phyloP scores from a whole-genome alignment of 768 basidiomycete genomes.

The Chalciporus piperatus region DNA sequence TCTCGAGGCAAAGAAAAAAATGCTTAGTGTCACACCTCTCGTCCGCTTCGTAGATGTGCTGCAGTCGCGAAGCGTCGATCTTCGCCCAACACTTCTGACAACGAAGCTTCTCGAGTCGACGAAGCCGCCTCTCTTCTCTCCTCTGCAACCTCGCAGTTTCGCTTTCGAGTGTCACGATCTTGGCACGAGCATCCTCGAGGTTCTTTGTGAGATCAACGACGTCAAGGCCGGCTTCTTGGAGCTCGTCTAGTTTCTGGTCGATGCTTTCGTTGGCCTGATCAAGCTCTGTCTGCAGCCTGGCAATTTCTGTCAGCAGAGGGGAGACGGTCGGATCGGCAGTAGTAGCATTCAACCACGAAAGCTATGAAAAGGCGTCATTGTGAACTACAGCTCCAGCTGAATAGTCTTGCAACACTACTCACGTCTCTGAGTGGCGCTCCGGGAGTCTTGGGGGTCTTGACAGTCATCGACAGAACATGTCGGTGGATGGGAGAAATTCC shows the following conservation, averaged over 20 bases:
- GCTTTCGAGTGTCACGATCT: conserved; percentile 57
- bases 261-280: conserved; percentile 80
- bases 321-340: conserved; percentile 53
- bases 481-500: conserved; percentile 78
- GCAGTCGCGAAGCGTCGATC: conserved; percentile 48
- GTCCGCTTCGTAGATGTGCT: conserved; percentile 44
- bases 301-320: conserved; percentile 70
- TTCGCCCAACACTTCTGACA: conserved; percentile 70
- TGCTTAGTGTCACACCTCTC: conserved; percentile 50
- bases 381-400: neutral
- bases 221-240: conserved; percentile 77
- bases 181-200: conserved; percentile 66
- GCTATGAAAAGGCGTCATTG: conserved; percentile 34
- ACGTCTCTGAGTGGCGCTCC: conserved; percentile 79
- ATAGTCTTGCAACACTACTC: conserved; percentile 23
- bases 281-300: conserved; percentile 69
- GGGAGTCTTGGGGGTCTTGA: conserved; percentile 72
- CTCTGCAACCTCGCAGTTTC: conserved; percentile 64
- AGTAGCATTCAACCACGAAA: conserved; percentile 72
- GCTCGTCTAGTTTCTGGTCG: conserved; percentile 83
- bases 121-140: conserved; percentile 66
- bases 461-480: conserved; percentile 64
- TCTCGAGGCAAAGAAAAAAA: neutral
- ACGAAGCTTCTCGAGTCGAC: conserved; percentile 56
- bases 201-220: conserved; percentile 68